Evolutionary conservation across 805 yeast species (phyloP).

Genomic region (Metschnikowia vanudenii): DNA sequence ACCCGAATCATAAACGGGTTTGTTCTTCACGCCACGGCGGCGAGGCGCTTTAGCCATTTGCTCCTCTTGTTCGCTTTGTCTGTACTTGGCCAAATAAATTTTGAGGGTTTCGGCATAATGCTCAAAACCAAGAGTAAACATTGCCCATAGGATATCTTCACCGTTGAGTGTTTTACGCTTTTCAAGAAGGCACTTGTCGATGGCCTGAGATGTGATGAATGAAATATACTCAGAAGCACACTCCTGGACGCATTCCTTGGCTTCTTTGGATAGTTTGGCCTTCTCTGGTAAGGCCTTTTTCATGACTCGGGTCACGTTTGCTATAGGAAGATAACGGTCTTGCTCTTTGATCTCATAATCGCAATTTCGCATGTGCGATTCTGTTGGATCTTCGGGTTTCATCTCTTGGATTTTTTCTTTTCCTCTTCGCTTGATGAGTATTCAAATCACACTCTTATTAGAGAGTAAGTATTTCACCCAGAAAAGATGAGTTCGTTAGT

Average conservation of each 20-base stretch:
- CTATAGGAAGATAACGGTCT: conserved; percentile 44
- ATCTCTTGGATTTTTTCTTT: background rate
- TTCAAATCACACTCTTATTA: too few species aligned
- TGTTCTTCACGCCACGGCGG: conserved; percentile 1
- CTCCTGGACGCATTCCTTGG: conserved; percentile 75
- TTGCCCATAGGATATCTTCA: conserved; percentile 62
- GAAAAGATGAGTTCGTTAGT: background rate
- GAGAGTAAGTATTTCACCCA: too few species aligned
- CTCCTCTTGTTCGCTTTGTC: conserved; percentile 38
- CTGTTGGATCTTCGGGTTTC: conserved; percentile 3
- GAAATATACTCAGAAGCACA: conserved; percentile 68
- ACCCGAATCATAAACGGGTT: conserved; percentile 3
- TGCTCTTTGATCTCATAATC: conserved; percentile 46
- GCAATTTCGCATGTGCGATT: conserved; percentile 21
- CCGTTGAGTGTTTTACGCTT: conserved; percentile 71
- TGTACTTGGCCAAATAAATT: conserved; percentile 64
- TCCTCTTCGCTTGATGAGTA: background rate
- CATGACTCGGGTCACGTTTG: conserved; percentile 69
- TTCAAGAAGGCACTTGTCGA: conserved; percentile 62
- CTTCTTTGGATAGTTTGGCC: conserved; percentile 77
- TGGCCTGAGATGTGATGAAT: conserved; percentile 63
- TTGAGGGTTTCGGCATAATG: conserved; percentile 68
- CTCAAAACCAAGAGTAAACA: conserved; percentile 65
- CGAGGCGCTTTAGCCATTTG: conserved; percentile 12
- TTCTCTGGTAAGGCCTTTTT: conserved; percentile 67